phyloP scores from a whole-genome alignment of 2,329 filamentous ascomycete species.

The Trichoderma sp. region DNA sequence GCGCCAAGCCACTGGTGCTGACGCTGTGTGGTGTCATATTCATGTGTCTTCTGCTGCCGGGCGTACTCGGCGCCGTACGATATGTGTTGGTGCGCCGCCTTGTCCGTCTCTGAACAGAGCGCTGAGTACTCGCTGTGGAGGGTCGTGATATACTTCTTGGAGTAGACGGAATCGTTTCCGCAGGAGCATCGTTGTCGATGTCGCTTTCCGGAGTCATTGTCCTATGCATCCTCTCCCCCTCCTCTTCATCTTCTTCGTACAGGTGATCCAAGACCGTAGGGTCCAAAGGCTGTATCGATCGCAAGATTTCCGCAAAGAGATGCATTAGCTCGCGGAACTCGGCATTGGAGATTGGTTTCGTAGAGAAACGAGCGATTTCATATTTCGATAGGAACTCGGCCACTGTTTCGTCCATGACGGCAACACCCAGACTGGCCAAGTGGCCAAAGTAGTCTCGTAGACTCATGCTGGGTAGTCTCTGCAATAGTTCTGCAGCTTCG shows the following conservation, averaged over 20 bases:
- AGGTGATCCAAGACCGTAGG: conserved; percentile 48
- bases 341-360: conserved; percentile 63
- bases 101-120: conserved; percentile 40
- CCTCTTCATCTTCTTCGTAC: conserved; percentile 28
- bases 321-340: conserved; percentile 81
- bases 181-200: conserved; percentile 49
- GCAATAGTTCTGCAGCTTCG: conserved; percentile 69
- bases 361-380: conserved; percentile 83
- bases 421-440: conserved; percentile 66
- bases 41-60: conserved; percentile 44
- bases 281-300: conserved; percentile 69
- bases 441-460: conserved; percentile 77
- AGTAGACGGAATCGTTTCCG: conserved; percentile 45
- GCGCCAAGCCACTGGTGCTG: conserved; percentile 44
- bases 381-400: conserved; percentile 73
- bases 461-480: conserved; percentile 69
- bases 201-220: conserved; percentile 40
- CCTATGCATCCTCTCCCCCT: not conserved
- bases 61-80: conserved; percentile 56
- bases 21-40: conserved; percentile 40
- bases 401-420: conserved; percentile 47
- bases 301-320: conserved; percentile 77
- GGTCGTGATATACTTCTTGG: conserved; percentile 36
- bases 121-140: conserved; percentile 34
- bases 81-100: conserved; percentile 47